Evolutionary conservation across 768 basidiomycete species (phyloP).

Genomic region (Boletellus emodensis): DNA sequence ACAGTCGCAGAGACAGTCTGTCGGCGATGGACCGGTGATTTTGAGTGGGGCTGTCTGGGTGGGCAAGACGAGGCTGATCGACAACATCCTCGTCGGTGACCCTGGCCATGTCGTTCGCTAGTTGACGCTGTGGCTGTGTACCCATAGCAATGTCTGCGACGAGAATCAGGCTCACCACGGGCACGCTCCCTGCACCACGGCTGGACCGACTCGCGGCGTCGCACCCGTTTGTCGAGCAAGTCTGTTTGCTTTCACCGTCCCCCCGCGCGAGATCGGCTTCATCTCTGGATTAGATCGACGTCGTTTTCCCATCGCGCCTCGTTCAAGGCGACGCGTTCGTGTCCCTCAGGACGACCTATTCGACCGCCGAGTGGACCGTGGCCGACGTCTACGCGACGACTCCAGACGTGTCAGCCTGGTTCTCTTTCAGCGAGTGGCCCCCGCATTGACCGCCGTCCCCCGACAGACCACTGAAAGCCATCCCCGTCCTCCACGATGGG

Average conservation of each 20-base stretch:
- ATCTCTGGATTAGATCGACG: constrained; percentile 48
- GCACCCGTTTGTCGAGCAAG: constrained; percentile 56
- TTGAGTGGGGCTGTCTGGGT: constrained; percentile 87
- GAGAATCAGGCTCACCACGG: constrained; percentile 16
- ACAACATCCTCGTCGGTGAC: constrained; percentile 80
- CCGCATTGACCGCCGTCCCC: not conserved
- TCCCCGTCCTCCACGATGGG: constrained; percentile 18
- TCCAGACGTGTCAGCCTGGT: constrained; percentile 12
- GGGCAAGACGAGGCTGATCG: constrained; percentile 85
- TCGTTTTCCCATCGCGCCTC: constrained; percentile 50
- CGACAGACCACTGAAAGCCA: constrained; percentile 36
- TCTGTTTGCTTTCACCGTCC: constrained; percentile 19
- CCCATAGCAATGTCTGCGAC: not conserved
- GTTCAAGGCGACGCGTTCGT: constrained; percentile 38
- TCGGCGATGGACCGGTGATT: constrained; percentile 44
- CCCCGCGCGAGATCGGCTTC: not conserved
- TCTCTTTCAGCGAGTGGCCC: not conserved
- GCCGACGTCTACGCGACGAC: constrained; percentile 39
- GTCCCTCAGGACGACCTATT: constrained; percentile 42
- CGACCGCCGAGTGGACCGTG: constrained; percentile 41
- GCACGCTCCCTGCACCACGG: constrained; percentile 24
- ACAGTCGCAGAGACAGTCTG: constrained; percentile 24
- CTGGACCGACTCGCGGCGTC: constrained; percentile 34
- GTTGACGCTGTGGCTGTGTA: constrained; percentile 17
- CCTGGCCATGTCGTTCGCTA: constrained; percentile 10